Evolutionary conservation across 2,329 filamentous ascomycete genomes (phyloP).

Genomic region (Periconia sp.): DNA sequence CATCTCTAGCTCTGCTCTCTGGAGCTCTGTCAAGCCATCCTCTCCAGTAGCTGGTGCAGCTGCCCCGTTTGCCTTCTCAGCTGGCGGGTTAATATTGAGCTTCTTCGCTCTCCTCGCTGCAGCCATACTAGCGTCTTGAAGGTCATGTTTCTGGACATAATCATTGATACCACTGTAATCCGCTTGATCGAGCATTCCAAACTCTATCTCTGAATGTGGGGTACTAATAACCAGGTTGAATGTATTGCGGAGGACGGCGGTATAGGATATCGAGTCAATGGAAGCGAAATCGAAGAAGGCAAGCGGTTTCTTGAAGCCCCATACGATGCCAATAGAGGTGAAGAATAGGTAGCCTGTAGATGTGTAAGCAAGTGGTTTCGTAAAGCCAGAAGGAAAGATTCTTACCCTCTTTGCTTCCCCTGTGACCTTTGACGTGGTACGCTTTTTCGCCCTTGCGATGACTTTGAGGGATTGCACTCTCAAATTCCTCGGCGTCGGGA

Average conservation of each 20-base stretch:
- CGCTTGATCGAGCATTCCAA: constrained; percentile 70
- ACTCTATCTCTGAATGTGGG: constrained; percentile 64
- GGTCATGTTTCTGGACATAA: constrained; percentile 65
- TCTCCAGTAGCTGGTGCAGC: constrained; percentile 28
- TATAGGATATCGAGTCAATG: constrained; percentile 67
- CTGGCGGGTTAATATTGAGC: constrained; percentile 57
- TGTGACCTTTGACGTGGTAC: constrained; percentile 68
- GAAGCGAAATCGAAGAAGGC: constrained; percentile 66
- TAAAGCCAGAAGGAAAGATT: neutral
- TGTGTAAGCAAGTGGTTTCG: constrained; percentile 16
- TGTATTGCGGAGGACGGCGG: constrained; percentile 67
- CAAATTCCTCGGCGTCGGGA: constrained; percentile 64
- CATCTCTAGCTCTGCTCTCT: constrained; percentile 46
- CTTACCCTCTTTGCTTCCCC: constrained; percentile 69
- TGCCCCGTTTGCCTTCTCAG: constrained; percentile 27
- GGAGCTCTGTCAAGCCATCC: constrained; percentile 46
- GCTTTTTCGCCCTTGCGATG: constrained; percentile 68
- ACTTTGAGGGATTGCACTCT: constrained; percentile 64
- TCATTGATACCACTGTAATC: constrained; percentile 67
- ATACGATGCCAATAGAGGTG: constrained; percentile 65
- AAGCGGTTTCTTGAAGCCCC: constrained; percentile 70
- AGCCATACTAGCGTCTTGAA: constrained; percentile 69
- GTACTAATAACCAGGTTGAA: constrained; percentile 68
- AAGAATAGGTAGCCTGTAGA: constrained; percentile 66
- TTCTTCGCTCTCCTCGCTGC: constrained; percentile 65